Base-by-base conservation (phyloP, 257 asterid species). In the Avicennia marina region DNA sequence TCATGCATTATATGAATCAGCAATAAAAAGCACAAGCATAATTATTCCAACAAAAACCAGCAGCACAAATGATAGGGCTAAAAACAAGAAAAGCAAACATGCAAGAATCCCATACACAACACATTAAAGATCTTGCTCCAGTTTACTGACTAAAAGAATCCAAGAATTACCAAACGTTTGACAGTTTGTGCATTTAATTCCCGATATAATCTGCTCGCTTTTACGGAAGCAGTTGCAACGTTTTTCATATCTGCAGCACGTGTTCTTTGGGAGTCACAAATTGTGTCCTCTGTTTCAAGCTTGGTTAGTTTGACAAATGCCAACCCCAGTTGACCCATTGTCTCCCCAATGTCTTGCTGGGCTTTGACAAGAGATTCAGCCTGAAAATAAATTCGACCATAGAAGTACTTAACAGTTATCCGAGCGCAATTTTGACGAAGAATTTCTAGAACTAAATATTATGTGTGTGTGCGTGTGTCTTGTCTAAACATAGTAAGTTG, bases 311-410 rank as follows among this genome's bases (percentile, higher is more conserved):
- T 93, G 71, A 93, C 98, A 64, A 93, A 79, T 47, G 95, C 90
- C 52, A 93, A 64, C 58, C 98, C 98, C 74, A 93, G 68, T 54
- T 93, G 97, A 53, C 98, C 98, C 77, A 86, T 74, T 49, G 97
- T 86, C 74, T 89, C 97, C 73, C 98, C 97, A 39, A 86, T 93
- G 60, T 93, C 98, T 75, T 93, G 96, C 71, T 93, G 97, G 46
- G 90, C 79, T 71, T 89, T 88, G 24, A 93, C 97, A 51, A 93
- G 90, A 60, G 87, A 71, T 81, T 93, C 98, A 24, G 98, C 97
- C 98, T 88, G 71, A 60, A 61, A 55, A 66, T 17, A 38, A 19
- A 66, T 54, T 19, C 58, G 54, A 43, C n/a, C 59, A 58, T 20
- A 70, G 31, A 10, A 53, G 43, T 22, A 43, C 24, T 59, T 29